Conservation (phyloP, 2,329 filamentous ascomycete species). For the Epichloe sibirici region DNA sequence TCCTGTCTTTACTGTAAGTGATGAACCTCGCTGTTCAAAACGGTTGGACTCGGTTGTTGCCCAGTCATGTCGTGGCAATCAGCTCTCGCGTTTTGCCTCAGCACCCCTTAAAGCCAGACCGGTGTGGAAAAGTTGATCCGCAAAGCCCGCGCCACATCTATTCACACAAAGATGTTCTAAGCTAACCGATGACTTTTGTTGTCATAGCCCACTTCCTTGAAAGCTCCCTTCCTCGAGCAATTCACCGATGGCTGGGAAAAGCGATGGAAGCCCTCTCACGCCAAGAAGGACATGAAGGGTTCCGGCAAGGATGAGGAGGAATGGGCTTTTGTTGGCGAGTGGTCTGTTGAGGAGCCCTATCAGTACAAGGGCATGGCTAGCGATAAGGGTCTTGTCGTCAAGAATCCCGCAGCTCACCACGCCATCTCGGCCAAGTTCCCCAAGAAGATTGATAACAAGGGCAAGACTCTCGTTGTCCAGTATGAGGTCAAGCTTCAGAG, state of each 20-base stretch:
- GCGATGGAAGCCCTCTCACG: conserved; percentile 88
- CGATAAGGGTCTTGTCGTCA: conserved; percentile 94
- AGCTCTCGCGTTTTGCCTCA: not conserved
- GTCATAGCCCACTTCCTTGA: conserved; percentile 66
- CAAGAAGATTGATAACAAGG: conserved; percentile 94
- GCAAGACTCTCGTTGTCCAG: conserved; percentile 91
- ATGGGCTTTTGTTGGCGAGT: conserved; percentile 39
- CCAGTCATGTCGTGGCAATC: not conserved
- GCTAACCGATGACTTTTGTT: conserved; percentile 11
- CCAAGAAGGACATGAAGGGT: conserved; percentile 79
- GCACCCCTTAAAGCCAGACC: not conserved
- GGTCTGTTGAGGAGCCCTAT: conserved; percentile 88
- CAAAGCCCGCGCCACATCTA: not conserved
- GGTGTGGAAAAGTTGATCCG: not conserved
- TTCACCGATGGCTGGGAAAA: conserved; percentile 94
- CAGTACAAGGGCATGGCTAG: conserved; percentile 87
- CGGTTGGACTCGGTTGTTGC: not conserved
- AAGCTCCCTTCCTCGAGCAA: conserved; percentile 94
- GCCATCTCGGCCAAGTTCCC: conserved; percentile 98
- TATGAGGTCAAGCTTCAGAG: conserved; percentile 99
- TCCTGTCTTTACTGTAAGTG: conserved; percentile 78
- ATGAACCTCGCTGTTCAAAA: not conserved
- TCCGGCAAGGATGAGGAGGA: conserved; percentile 49
- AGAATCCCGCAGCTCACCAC: conserved; percentile 96
- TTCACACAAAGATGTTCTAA: not conserved